These are phyloP conservation scores for Pseudozyma tsukubaensis DNA, from an alignment of 1,284 basidiomycete species.

Conservation along the genomic window DNA sequence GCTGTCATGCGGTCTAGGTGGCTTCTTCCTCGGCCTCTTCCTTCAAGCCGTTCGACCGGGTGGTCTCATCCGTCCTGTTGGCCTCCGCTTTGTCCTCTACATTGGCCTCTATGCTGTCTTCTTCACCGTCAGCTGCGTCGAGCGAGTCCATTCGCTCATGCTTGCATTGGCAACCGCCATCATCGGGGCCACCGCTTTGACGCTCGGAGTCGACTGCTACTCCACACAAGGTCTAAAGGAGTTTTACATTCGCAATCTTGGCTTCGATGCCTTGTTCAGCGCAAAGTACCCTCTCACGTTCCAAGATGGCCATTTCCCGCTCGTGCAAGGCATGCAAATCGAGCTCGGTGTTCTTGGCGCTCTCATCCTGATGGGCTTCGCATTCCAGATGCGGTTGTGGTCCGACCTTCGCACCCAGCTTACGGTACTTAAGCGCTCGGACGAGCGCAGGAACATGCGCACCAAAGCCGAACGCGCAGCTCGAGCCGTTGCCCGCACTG, in stretches of 20 bases:
- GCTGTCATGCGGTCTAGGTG: slow-evolving; percentile 75
- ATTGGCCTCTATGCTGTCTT: slow-evolving; percentile 73
- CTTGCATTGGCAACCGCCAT: slow-evolving; percentile 79
- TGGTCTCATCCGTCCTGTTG: slow-evolving; percentile 80
- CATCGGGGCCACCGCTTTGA: slow-evolving; percentile 90
- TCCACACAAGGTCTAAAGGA: slow-evolving; percentile 80
- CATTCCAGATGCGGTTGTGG: slow-evolving; percentile 81
- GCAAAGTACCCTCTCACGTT: slow-evolving; percentile 51
- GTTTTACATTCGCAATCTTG: slow-evolving; percentile 94
- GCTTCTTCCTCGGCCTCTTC: slow-evolving; percentile 86
- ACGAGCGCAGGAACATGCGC: slow-evolving; percentile 77
- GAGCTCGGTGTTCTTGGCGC: slow-evolving; percentile 87
- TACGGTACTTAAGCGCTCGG: slow-evolving; percentile 81
- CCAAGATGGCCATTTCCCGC: slow-evolving; percentile 74
- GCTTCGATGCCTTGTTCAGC: slow-evolving; percentile 79
- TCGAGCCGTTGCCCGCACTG: slow-evolving; percentile 76
- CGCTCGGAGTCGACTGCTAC: slow-evolving; percentile 92
- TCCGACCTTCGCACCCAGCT: slow-evolving; percentile 80
- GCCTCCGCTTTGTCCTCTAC: slow-evolving; percentile 86
- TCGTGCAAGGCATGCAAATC: slow-evolving; percentile 90
- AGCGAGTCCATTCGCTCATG: slow-evolving; percentile 52
- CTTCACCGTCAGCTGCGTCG: slow-evolving; percentile 42
- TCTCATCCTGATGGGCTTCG: slow-evolving; percentile 77
- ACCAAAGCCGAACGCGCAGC: slow-evolving; percentile 82
- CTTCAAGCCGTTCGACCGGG: slow-evolving; percentile 84